A percentile compares a stretch with the other conserved stretches of the same genome.
phyloP scores from a whole-genome alignment of 2,329 filamentous ascomycete genomes.

The Cercospora berteroae region DNA sequence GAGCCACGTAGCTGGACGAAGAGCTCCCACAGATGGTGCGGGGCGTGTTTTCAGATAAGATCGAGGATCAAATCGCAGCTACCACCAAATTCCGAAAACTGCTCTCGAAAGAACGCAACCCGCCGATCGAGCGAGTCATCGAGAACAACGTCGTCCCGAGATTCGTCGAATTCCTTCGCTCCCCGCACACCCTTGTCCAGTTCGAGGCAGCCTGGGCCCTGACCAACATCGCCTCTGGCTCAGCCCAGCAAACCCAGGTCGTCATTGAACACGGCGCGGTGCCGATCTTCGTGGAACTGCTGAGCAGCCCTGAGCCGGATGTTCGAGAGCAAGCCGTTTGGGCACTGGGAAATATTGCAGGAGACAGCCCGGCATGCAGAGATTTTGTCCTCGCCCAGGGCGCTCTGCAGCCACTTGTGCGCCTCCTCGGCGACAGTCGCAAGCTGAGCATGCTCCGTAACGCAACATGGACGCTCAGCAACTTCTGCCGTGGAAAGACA shows the following conservation, averaged over 20 bases:
- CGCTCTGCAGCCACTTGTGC: slow-evolving; percentile 84
- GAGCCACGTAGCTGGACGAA: slow-evolving; percentile 72
- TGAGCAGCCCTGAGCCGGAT: slow-evolving; percentile 94
- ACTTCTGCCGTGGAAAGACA: slow-evolving; percentile 99
- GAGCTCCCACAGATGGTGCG: slow-evolving; percentile 97
- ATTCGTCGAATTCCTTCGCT: slow-evolving; percentile 97
- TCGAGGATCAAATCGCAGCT: slow-evolving; percentile 93
- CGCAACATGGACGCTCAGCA: slow-evolving; percentile 98
- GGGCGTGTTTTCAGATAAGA: slow-evolving; percentile 97
- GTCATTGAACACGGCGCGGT: slow-evolving; percentile 98
- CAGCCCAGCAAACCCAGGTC: slow-evolving; percentile 94
- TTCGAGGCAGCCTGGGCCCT: slow-evolving; percentile 99
- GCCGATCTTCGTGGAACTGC: slow-evolving; percentile 95
- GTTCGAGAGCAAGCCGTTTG: slow-evolving; percentile 97
- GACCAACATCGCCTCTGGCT: slow-evolving; percentile 98
- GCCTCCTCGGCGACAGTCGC: slow-evolving; percentile 90
- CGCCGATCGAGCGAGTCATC: slow-evolving; percentile 97
- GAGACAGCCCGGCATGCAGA: slow-evolving; percentile 94
- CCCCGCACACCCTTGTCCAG: slow-evolving; percentile 95
- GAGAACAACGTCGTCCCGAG: slow-evolving; percentile 96
- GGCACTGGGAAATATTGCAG: slow-evolving; percentile 97
- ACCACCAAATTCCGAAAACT: slow-evolving; percentile 99
- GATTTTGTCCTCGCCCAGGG: slow-evolving; percentile 93
- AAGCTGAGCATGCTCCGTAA: slow-evolving; percentile 99
- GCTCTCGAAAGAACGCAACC: slow-evolving; percentile 97